Evolutionary conservation across 495 filamentous ascomycete genomes (phyloP).

Genomic region (Penicillium maclennaniae): DNA sequence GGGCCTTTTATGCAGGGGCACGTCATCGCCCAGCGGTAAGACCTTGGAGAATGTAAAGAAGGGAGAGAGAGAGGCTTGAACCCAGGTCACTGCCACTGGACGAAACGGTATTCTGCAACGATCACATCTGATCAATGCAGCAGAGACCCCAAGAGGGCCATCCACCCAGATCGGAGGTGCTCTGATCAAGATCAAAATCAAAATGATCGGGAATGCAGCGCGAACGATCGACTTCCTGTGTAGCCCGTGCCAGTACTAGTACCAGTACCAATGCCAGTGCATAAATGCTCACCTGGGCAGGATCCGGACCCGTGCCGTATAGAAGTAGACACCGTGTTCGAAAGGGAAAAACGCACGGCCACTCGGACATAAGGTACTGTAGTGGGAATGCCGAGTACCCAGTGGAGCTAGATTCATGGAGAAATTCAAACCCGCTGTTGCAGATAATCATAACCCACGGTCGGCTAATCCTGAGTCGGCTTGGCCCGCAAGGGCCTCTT

Average conservation of each 20-base stretch:
- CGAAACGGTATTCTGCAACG: too few relatives aligned
- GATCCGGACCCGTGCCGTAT: too few relatives aligned
- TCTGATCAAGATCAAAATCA: background rate
- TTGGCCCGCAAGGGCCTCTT: conserved; percentile 25
- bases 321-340: conserved; percentile 1
- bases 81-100: too few relatives aligned
- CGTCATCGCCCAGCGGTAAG: conserved; percentile 10
- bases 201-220: background rate
- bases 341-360: background rate
- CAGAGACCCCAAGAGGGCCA: background rate
- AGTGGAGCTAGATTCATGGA: conserved; percentile 2
- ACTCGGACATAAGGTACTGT: conserved; percentile 3
- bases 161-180: conserved; percentile 18
- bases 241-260: background rate
- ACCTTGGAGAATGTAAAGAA: too few relatives aligned
- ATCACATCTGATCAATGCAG: background rate
- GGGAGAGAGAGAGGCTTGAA: background rate
- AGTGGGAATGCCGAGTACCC: conserved; percentile 1
- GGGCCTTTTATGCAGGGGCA: conserved; percentile 11
- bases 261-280: too few relatives aligned
- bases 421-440: conserved; percentile 1
- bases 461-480: conserved; percentile 24
- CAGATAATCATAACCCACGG: conserved; percentile 16
- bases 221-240: background rate
- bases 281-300: too few relatives aligned